Conservation (phyloP, 192 early-diverging fungal genomes). For the Geranomyces variabilis region DNA sequence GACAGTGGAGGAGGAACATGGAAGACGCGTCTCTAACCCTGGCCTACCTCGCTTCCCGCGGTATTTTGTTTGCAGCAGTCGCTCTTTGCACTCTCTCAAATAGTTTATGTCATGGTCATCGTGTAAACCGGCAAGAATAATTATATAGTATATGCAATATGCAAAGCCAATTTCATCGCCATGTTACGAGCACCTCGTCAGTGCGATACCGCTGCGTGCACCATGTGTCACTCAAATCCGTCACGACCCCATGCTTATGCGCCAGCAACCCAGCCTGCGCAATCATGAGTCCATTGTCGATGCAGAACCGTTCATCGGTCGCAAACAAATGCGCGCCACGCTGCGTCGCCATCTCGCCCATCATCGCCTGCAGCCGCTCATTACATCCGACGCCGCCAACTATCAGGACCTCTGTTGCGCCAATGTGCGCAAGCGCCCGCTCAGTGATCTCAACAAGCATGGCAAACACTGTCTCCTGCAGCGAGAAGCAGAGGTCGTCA, state of each 20-base stretch:
- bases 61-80: too few species aligned
- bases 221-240: slow-evolving; percentile 80
- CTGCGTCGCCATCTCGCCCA: slow-evolving; percentile 91
- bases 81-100: too few species aligned
- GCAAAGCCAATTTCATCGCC: slow-evolving; percentile 26
- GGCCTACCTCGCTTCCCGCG: too few species aligned
- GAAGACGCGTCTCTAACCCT: too few species aligned
- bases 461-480: slow-evolving; percentile 97
- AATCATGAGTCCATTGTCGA: slow-evolving; percentile 99
- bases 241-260: slow-evolving; percentile 80
- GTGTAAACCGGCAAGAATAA: too few species aligned
- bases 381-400: slow-evolving; percentile 99
- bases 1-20: too few species aligned
- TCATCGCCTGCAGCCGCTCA: slow-evolving; percentile 94
- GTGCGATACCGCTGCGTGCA: slow-evolving; percentile 83
- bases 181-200: slow-evolving; percentile 47
- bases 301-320: slow-evolving; percentile 97
- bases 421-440: slow-evolving; percentile 98
- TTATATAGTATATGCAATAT: too few species aligned
- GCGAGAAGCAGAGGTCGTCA: slow-evolving; percentile 95
- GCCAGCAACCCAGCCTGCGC: slow-evolving; percentile 92
- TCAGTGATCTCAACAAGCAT: slow-evolving; percentile 99
- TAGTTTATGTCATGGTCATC: too few species aligned
- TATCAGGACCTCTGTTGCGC: slow-evolving; percentile 84
- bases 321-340: slow-evolving; percentile 88